Conservation (phyloP, 169 alveolate species). For the Perkinsus olseni region DNA sequence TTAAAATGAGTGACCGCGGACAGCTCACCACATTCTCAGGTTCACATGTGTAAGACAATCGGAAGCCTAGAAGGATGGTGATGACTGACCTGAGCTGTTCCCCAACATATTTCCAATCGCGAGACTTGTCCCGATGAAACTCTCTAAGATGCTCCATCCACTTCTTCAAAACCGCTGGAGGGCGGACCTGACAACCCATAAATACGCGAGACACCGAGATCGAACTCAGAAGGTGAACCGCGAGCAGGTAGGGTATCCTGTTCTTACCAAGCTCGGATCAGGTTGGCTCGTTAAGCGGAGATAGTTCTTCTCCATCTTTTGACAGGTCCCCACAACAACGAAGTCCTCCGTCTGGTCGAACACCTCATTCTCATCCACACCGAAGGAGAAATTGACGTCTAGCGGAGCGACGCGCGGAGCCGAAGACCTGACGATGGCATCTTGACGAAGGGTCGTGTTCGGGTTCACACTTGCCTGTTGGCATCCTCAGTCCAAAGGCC, state of each 20-base stretch:
- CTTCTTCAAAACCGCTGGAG: neutral
- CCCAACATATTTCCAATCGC: conserved; percentile 64
- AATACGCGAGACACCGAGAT: neutral
- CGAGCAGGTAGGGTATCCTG: too few species aligned
- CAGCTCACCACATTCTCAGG: too few species aligned
- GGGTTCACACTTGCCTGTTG: neutral
- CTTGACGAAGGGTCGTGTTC: too few species aligned
- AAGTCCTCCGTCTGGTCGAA: neutral
- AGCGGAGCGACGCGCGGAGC: neutral
- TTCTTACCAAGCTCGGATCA: conserved; percentile 20
- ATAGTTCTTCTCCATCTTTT: conserved; percentile 15
- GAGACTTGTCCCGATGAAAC: conserved; percentile 8
- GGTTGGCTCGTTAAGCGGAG: conserved; percentile 24
- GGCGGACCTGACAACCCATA: neutral
- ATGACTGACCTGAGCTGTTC: conserved; percentile 64
- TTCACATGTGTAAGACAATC: too few species aligned
- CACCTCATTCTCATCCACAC: neutral
- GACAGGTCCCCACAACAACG: conserved; percentile 16
- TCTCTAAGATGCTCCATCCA: neutral
- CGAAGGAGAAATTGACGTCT: neutral
- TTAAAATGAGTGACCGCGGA: too few species aligned
- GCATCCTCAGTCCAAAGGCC: neutral
- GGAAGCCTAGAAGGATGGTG: too few species aligned
- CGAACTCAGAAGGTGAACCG: too few species aligned
- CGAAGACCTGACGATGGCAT: neutral